Evolutionary conservation across 1,284 basidiomycete genomes (phyloP).

Genomic region (Ceratobasidium sp.): DNA sequence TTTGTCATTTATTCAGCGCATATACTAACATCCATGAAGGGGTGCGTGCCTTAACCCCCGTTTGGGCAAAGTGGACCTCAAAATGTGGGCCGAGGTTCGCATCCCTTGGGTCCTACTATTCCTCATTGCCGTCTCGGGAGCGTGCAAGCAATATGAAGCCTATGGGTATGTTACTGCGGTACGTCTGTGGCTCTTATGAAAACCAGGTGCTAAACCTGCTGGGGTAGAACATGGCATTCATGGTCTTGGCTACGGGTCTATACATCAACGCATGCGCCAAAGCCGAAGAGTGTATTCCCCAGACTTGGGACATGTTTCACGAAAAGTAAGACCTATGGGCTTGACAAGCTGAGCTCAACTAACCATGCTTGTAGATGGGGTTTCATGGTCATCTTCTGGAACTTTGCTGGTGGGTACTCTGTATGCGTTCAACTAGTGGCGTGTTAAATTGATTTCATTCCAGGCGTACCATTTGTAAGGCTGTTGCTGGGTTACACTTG

Average conservation of each 20-base stretch:
- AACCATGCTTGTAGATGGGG: conserved; percentile 62
- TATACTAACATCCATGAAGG: background rate
- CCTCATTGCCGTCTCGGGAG: conserved; percentile 90
- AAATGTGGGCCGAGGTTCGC: conserved; percentile 99
- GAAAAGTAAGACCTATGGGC: conserved; percentile 70
- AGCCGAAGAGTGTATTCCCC: conserved; percentile 96
- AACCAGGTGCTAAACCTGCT: conserved; percentile 1
- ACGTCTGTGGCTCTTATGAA: conserved; percentile 46
- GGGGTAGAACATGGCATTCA: conserved; percentile 94
- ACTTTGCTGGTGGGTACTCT: conserved; percentile 80
- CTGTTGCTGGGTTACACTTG: background rate
- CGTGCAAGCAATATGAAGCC: conserved; percentile 93
- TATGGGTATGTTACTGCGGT: conserved; percentile 92
- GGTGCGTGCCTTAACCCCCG: conserved; percentile 78
- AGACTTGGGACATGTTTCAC: conserved; percentile 99
- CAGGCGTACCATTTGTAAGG: conserved; percentile 72
- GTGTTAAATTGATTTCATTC: conserved; percentile 3
- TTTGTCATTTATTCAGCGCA: background rate
- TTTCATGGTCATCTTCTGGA: conserved; percentile 97
- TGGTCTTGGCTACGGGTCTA: conserved; percentile 93
- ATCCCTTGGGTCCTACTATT: conserved; percentile 98
- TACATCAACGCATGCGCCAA: conserved; percentile 97
- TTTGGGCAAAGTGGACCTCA: conserved; percentile 91
- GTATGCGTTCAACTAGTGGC: background rate
- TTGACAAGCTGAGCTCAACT: background rate